Conservation (phyloP, 805 yeast genomes). For the Zygoascus biomembranicola region DNA sequence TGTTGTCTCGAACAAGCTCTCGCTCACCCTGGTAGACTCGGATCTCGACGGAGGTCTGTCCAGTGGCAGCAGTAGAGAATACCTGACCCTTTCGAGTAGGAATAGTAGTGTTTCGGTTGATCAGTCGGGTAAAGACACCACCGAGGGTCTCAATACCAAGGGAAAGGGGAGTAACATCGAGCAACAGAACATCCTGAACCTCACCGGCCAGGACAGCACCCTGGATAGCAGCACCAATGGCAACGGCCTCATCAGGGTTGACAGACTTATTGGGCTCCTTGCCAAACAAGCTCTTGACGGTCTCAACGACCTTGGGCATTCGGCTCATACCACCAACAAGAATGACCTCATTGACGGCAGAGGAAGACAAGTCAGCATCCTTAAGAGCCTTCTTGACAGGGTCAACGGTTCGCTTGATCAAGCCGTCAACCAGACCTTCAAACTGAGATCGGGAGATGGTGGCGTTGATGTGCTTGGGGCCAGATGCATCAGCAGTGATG, state of each 20-base stretch:
- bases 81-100: conserved; percentile 96
- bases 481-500: conserved; percentile 79
- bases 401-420: conserved; percentile 62
- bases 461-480: conserved; percentile 71
- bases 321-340: conserved; percentile 89
- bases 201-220: conserved; percentile 96
- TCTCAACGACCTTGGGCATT: conserved; percentile 79
- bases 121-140: conserved; percentile 90
- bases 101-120: conserved; percentile 89
- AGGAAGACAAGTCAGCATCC: conserved; percentile 63
- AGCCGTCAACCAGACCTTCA: conserved; percentile 56
- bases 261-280: conserved; percentile 84
- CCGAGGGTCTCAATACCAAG: conserved; percentile 97
- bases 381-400: conserved; percentile 77
- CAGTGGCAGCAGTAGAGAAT: conserved; percentile 93
- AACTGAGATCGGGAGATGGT: conserved; percentile 60
- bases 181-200: conserved; percentile 81
- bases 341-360: conserved; percentile 70
- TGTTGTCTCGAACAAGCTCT: conserved; percentile 96
- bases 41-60: conserved; percentile 94
- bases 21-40: conserved; percentile 99
- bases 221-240: conserved; percentile 96
- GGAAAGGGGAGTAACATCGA: conserved; percentile 85
- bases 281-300: conserved; percentile 69
- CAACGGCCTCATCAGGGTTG: conserved; percentile 92